These are phyloP conservation scores for Cladophialophora bantiana DNA, from an alignment of 2,329 filamentous ascomycete species.

Conservation along the genomic window DNA sequence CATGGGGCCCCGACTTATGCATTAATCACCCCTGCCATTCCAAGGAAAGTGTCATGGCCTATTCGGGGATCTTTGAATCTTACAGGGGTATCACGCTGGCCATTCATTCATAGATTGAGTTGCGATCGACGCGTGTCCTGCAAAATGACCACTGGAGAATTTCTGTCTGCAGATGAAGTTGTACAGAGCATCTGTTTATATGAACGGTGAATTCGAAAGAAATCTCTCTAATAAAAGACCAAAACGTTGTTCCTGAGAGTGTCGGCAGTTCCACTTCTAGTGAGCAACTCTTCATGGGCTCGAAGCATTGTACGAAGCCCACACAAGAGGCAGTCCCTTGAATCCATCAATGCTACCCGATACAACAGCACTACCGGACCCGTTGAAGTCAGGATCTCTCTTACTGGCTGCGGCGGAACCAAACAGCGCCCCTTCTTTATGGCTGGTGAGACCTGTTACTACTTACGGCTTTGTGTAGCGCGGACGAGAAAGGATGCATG, in stretches of 20 bases:
- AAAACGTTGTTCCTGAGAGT: background rate
- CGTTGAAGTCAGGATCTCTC: conserved; percentile 27
- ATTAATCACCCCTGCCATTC: too few relatives aligned
- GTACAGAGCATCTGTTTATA: too few relatives aligned
- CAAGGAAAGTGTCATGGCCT: too few relatives aligned
- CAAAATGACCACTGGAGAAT: background rate
- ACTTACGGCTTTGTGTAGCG: background rate
- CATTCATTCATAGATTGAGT: too few relatives aligned
- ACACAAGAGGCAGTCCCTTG: conserved; percentile 20
- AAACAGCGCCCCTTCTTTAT: conserved; percentile 36
- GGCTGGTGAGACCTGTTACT: conserved; percentile 33
- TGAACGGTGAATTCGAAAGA: too few relatives aligned
- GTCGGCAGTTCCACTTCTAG: conserved; percentile 9
- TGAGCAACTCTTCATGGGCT: conserved; percentile 12
- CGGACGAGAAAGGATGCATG: conserved; percentile 24
- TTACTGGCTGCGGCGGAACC: conserved; percentile 24
- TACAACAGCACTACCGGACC: conserved; percentile 14
- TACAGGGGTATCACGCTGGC: too few relatives aligned
- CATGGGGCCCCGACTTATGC: background rate
- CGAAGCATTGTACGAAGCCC: conserved; percentile 7
- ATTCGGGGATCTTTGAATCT: too few relatives aligned
- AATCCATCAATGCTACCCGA: conserved; percentile 30
- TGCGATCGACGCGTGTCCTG: background rate
- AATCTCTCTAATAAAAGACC: background rate
- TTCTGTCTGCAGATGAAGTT: background rate